Evolutionary conservation across 257 asterid species (phyloP).

Genomic region (Ballota nigra): DNA sequence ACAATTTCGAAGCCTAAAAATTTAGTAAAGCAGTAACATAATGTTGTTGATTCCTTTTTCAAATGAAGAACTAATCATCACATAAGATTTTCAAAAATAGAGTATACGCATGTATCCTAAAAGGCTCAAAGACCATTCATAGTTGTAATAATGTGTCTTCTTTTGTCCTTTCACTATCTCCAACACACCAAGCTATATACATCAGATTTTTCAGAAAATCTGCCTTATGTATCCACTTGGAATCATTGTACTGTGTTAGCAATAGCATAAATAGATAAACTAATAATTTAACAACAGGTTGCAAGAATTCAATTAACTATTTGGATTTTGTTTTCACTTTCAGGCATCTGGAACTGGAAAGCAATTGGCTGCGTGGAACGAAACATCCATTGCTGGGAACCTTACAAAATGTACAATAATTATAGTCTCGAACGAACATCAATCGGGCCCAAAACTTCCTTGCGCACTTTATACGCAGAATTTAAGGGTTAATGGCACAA

Average conservation of each 20-base stretch:
- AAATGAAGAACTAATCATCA: not conserved
- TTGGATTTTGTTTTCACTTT: too few relatives aligned
- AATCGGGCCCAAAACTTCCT: too few relatives aligned
- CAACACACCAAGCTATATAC: not conserved
- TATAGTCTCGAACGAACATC: too few relatives aligned
- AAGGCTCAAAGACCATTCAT: not conserved
- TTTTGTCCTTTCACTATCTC: slow-evolving; percentile 8
- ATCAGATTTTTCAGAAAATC: slow-evolving; percentile 11
- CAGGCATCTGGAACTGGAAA: too few relatives aligned
- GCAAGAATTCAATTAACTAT: too few relatives aligned
- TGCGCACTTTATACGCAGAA: too few relatives aligned
- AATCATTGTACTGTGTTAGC: not conserved
- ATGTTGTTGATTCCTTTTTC: not conserved
- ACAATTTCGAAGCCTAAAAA: not conserved
- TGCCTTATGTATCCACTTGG: not conserved
- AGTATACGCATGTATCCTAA: not conserved
- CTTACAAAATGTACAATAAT: too few relatives aligned
- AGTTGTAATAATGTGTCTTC: slow-evolving; percentile 1
- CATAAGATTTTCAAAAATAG: not conserved
- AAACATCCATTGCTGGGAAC: too few relatives aligned
- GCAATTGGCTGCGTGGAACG: too few relatives aligned
- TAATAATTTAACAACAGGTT: not conserved
- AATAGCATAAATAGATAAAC: too few relatives aligned
- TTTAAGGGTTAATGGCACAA: too few relatives aligned
- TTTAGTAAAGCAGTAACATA: not conserved